Evolutionary conservation across 768 basidiomycete species (phyloP).

Genomic region (Favolaschia claudopus): DNA sequence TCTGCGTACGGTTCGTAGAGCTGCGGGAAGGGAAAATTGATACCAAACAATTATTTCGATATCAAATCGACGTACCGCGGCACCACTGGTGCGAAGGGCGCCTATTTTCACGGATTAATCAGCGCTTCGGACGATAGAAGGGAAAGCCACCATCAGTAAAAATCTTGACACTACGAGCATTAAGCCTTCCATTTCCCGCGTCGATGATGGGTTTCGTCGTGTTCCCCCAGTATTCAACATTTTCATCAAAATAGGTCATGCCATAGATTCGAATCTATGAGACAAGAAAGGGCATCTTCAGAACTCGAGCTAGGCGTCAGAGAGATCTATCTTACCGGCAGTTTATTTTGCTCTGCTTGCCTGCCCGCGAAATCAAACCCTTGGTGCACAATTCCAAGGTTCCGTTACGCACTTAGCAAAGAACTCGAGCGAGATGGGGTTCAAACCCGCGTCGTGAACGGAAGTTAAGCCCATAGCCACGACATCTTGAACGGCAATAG

Average conservation of each 20-base stretch:
- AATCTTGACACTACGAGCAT: slow-evolving; percentile 79
- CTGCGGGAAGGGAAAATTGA: slow-evolving; percentile 41
- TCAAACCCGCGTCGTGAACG: slow-evolving; percentile 86
- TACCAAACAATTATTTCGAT: neutral
- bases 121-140: slow-evolving; percentile 1
- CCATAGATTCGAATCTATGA: slow-evolving; percentile 81
- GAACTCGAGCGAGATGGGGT: slow-evolving; percentile 74
- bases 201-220: slow-evolving; percentile 59
- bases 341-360: slow-evolving; percentile 60
- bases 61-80: slow-evolving; percentile 63
- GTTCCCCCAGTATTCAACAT: slow-evolving; percentile 78
- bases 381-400: neutral
- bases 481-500: slow-evolving; percentile 70
- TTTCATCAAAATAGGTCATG: slow-evolving; percentile 77
- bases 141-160: slow-evolving; percentile 68
- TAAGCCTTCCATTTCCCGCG: slow-evolving; percentile 68
- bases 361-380: slow-evolving; percentile 46
- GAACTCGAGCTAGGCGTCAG: neutral
- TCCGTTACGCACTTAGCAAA: slow-evolving; percentile 42
- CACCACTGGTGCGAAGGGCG: slow-evolving; percentile 88
- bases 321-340: slow-evolving; percentile 59
- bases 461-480: slow-evolving; percentile 78
- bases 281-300: slow-evolving; percentile 1
- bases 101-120: slow-evolving; percentile 49
- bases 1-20: slow-evolving; percentile 86